Conservation (phyloP, 768 basidiomycete genomes). For the Pisolithus tinctorius region DNA sequence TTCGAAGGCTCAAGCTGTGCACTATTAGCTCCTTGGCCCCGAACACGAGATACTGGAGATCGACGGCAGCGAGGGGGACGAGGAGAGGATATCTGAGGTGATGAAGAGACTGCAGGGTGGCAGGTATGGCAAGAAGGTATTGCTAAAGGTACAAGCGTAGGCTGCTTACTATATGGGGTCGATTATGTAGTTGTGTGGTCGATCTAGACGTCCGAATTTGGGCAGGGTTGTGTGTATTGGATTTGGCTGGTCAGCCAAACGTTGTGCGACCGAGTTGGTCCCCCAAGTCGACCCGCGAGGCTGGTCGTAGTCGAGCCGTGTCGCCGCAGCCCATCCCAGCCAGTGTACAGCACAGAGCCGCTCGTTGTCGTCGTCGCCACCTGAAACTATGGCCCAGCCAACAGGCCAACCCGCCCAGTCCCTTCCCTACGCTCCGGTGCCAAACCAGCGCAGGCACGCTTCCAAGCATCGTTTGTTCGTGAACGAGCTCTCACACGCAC, state of each 20-base stretch:
- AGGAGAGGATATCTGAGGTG: slow-evolving; percentile 25
- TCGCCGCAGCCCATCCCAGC: slow-evolving; percentile 4
- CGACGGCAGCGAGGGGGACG: slow-evolving; percentile 30
- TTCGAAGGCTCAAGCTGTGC: slow-evolving; percentile 4
- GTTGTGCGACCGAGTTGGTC: slow-evolving; percentile 23
- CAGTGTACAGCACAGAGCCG: slow-evolving; percentile 2
- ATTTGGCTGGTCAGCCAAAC: slow-evolving; percentile 11
- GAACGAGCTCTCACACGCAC: slow-evolving; percentile 78
- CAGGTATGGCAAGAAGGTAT: slow-evolving; percentile 41
- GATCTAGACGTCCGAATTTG: slow-evolving; percentile 19
- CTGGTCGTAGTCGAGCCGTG: too few species aligned
- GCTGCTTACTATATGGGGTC: neutral
- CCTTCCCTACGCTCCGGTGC: slow-evolving; percentile 24
- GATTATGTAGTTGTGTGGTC: neutral
- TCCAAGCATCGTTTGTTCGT: slow-evolving; percentile 59
- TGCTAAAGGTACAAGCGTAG: slow-evolving; percentile 32
- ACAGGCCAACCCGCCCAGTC: slow-evolving; percentile 19
- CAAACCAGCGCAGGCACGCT: slow-evolving; percentile 30
- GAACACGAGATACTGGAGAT: slow-evolving; percentile 64
- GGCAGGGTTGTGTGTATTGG: slow-evolving; percentile 9
- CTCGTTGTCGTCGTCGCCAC: slow-evolving; percentile 1
- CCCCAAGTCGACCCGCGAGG: slow-evolving; percentile 14
- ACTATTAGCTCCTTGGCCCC: slow-evolving; percentile 54
- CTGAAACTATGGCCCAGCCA: slow-evolving; percentile 23
- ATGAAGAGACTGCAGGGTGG: slow-evolving; percentile 32